Evolutionary conservation across 1,284 basidiomycete species (phyloP).

Genomic region (Singerocomus rubriflavus): DNA sequence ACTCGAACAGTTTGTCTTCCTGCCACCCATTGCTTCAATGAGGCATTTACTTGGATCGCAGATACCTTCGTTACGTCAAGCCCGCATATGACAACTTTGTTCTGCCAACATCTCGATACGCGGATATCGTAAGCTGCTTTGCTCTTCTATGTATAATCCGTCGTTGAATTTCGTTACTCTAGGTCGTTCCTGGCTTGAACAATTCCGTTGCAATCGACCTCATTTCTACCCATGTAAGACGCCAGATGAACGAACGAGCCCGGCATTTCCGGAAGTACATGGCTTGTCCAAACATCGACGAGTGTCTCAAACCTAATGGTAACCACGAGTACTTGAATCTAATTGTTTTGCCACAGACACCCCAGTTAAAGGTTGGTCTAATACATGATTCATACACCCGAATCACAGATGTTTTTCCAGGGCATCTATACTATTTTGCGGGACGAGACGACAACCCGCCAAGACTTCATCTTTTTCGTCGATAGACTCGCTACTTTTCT

Average conservation of each 20-base stretch:
- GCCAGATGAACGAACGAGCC: slow-evolving; percentile 78
- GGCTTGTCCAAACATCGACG: slow-evolving; percentile 42
- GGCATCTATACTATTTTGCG: slow-evolving; percentile 88
- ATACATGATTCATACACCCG: slow-evolving; percentile 43
- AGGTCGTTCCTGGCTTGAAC: slow-evolving; percentile 90
- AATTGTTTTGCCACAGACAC: slow-evolving; percentile 74
- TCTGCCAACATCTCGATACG: slow-evolving; percentile 80
- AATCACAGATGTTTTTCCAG: slow-evolving; percentile 38
- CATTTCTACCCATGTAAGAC: slow-evolving; percentile 87
- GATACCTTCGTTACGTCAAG: slow-evolving; percentile 90
- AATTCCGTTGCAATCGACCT: slow-evolving; percentile 92
- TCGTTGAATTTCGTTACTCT: slow-evolving; percentile 1
- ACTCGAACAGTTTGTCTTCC: slow-evolving; percentile 71
- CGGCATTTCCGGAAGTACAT: slow-evolving; percentile 74
- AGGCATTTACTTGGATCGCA: slow-evolving; percentile 30
- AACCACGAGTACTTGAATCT: slow-evolving; percentile 50
- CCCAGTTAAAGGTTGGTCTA: slow-evolving; percentile 68
- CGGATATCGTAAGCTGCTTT: slow-evolving; percentile 71
- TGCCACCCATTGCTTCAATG: not conserved
- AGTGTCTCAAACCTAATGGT: slow-evolving; percentile 34
- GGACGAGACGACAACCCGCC: slow-evolving; percentile 63
- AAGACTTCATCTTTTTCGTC: slow-evolving; percentile 88
- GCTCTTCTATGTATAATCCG: not conserved
- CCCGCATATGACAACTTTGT: slow-evolving; percentile 95
- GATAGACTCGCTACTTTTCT: slow-evolving; percentile 85